Evolutionary conservation across 2,329 filamentous ascomycete species (phyloP).

Genomic region (Arthrobotrys sinensis): DNA sequence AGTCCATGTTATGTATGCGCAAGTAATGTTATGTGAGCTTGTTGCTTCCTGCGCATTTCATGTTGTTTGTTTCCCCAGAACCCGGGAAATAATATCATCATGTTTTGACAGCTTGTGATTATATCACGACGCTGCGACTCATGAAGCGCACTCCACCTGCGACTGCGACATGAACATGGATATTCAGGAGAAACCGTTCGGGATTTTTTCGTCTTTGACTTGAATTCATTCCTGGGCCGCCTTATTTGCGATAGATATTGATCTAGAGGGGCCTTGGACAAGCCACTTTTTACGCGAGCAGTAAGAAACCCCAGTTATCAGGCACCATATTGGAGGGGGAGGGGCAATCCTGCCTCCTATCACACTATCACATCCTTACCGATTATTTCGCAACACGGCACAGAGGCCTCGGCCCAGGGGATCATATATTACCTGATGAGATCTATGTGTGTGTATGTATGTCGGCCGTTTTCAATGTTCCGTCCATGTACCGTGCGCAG

Average conservation of each 20-base stretch:
- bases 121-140: constrained; percentile 48
- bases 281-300: constrained; percentile 57
- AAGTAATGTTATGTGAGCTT: constrained; percentile 13
- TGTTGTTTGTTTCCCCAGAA: constrained; percentile 10
- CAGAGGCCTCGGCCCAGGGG: constrained; percentile 39
- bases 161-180: constrained; percentile 29
- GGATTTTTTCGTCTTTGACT: constrained; percentile 13
- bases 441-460: constrained; percentile 21
- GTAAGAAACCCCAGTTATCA: constrained; percentile 48
- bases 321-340: constrained; percentile 53
- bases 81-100: constrained; percentile 7
- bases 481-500: constrained; percentile 38
- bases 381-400: constrained; percentile 55
- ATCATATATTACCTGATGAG: constrained; percentile 26
- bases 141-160: constrained; percentile 27
- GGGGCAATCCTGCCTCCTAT: constrained; percentile 43
- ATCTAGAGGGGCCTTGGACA: constrained; percentile 32
- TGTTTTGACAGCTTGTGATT: constrained; percentile 59
- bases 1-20: constrained; percentile 11
- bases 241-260: constrained; percentile 35
- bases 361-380: constrained; percentile 39
- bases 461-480: constrained; percentile 37
- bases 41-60: constrained; percentile 14
- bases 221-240: constrained; percentile 18
- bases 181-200: constrained; percentile 17